Evolutionary conservation across 176 grass and related monocot genomes (phyloP).

Genomic region (Elymus sibiricus): DNA sequence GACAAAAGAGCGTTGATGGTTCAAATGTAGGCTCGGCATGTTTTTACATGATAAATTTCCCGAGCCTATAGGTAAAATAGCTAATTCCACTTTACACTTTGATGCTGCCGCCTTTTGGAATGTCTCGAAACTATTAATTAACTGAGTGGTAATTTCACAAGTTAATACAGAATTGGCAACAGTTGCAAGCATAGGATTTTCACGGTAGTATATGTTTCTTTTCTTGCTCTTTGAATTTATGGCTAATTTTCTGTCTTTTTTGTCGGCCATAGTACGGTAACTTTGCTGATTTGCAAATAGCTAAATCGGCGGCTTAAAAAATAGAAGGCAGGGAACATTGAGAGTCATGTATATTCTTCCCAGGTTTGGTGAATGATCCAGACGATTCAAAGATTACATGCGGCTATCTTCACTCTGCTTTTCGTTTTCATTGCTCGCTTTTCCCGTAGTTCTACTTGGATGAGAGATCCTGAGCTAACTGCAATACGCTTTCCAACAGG

Average conservation of each 20-base stretch:
- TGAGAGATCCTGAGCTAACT: constrained; percentile 28
- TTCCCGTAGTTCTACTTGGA: constrained; percentile 41
- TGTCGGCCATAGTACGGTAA: background rate
- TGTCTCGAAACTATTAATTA: background rate
- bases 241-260: background rate
- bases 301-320: constrained; percentile 5
- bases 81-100: background rate
- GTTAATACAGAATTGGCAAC: background rate
- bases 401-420: constrained; percentile 30
- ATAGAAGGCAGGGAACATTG: background rate
- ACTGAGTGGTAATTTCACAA: background rate
- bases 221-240: background rate
- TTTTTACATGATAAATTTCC: background rate
- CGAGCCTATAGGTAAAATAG: background rate
- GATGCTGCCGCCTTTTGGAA: background rate
- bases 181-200: background rate
- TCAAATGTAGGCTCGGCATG: background rate
- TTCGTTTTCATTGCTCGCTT: constrained; percentile 33
- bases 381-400: constrained; percentile 28
- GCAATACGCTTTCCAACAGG: constrained; percentile 10
- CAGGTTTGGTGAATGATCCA: constrained; percentile 25
- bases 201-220: background rate
- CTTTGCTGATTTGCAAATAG: background rate
- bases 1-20: background rate
- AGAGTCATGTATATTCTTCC: background rate